Percentiles rank a stretch among this genome's conserved stretches.
Conservation (phyloP, 108 stramenopile genomes). For the Thalassiosira profunda region DNA sequence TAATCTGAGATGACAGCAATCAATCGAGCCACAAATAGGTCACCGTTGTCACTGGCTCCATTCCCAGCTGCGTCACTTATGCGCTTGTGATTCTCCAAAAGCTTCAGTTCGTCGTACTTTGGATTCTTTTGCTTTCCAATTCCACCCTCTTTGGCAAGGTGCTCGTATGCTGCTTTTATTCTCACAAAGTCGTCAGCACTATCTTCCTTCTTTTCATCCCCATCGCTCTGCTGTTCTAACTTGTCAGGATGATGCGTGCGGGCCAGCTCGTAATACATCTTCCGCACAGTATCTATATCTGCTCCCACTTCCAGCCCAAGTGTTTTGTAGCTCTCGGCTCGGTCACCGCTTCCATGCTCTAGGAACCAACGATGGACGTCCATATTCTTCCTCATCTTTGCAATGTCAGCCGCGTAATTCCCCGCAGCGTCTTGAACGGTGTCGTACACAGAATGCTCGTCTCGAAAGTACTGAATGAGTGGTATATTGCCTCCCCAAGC, state of each 20-base stretch:
- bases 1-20: conserved; percentile 83
- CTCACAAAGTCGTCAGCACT: conserved; percentile 16
- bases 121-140: conserved; percentile 54
- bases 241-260: conserved; percentile 73
- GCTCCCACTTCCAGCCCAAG: conserved; percentile 54
- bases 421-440: conserved; percentile 72
- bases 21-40: conserved; percentile 69
- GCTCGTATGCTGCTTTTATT: conserved; percentile 52
- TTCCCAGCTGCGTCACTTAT: neutral
- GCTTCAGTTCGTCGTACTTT: conserved; percentile 40
- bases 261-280: conserved; percentile 57
- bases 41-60: conserved; percentile 45
- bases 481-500: conserved; percentile 84
- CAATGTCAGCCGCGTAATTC: conserved; percentile 83
- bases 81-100: conserved; percentile 29
- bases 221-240: neutral
- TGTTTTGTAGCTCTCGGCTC: conserved; percentile 55
- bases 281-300: conserved; percentile 34
- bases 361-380: conserved; percentile 60
- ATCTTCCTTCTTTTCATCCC: conserved; percentile 5
- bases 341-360: conserved; percentile 57
- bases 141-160: conserved; percentile 48
- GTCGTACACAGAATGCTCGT: conserved; percentile 71
- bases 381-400: conserved; percentile 76
- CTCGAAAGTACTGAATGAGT: conserved; percentile 60